These are phyloP conservation scores for Yamagishiella unicocca DNA, from an alignment of 139 green algal genomes.

Conservation along the genomic window DNA sequence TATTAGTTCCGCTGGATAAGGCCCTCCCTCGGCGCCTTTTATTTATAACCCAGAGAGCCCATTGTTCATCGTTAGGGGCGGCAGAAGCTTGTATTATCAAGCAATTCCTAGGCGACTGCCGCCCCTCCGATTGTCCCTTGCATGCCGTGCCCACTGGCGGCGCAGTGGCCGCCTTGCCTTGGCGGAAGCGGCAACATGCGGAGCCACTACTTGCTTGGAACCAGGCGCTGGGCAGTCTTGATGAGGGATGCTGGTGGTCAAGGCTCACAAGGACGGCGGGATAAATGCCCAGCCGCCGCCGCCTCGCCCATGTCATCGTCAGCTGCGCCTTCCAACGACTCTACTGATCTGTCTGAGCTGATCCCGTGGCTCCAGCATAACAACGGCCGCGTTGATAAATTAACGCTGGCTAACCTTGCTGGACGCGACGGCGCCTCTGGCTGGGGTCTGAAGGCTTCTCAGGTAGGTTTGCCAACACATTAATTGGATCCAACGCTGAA, in stretches of 20 bases:
- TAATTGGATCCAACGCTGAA: neutral
- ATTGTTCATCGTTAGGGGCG: neutral
- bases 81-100: neutral
- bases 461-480: neutral
- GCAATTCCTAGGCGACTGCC: neutral
- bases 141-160: neutral
- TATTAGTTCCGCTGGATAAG: no score
- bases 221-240: neutral
- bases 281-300: neutral
- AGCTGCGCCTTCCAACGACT: neutral
- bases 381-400: slow-evolving; percentile 38
- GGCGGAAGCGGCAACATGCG: slow-evolving; percentile 13
- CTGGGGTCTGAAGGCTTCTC: slow-evolving; percentile 44
- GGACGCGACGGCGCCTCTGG: slow-evolving; percentile 48
- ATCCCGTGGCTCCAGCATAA: slow-evolving; percentile 28
- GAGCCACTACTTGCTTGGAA: neutral
- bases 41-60: neutral
- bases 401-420: slow-evolving; percentile 28
- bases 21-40: neutral
- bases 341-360: neutral
- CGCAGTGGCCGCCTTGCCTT: neutral
- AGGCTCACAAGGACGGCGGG: neutral
- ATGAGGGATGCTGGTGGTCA: neutral
- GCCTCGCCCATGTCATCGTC: neutral
- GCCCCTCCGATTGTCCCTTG: neutral